Evolutionary conservation across 2,329 filamentous ascomycete genomes (phyloP).

Genomic region (Ascochyta koolunga): DNA sequence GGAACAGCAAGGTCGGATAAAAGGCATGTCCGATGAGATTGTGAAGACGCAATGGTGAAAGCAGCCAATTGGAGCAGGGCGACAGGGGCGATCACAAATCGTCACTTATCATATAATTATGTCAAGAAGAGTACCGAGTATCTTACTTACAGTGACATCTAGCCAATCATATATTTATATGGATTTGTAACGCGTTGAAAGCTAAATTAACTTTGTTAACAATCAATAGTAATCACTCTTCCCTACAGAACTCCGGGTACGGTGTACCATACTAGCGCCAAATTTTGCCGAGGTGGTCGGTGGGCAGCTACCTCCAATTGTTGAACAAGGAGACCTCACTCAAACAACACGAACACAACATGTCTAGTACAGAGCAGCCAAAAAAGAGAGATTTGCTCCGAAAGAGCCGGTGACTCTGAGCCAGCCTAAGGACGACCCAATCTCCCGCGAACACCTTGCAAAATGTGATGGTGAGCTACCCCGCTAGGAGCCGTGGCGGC

Average conservation of each 20-base stretch:
- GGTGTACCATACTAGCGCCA: conserved; percentile 4
- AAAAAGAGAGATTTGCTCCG: conserved; percentile 71
- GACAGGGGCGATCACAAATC: too few relatives aligned
- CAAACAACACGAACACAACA: conserved; percentile 18
- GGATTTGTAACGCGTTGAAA: too few relatives aligned
- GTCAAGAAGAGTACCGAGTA: too few relatives aligned
- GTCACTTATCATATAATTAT: too few relatives aligned
- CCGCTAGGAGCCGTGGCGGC: not conserved
- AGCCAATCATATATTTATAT: too few relatives aligned
- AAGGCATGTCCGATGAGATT: not conserved
- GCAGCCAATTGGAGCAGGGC: conserved; percentile 6
- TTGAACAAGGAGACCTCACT: conserved; percentile 9
- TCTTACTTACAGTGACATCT: too few relatives aligned
- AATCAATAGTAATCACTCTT: too few relatives aligned
- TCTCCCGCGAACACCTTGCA: conserved; percentile 78
- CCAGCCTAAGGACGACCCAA: conserved; percentile 86
- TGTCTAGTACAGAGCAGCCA: conserved; percentile 43
- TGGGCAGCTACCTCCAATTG: not conserved
- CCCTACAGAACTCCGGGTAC: too few relatives aligned
- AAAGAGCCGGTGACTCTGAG: conserved; percentile 77
- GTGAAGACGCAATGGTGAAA: not conserved
- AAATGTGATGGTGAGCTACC: conserved; percentile 76
- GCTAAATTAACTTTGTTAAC: too few relatives aligned
- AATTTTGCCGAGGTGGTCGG: conserved; percentile 6
- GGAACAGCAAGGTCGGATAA: not conserved